phyloP scores from a whole-genome alignment of 805 yeast genomes.

The Saccharomycopsis lassenensis region DNA sequence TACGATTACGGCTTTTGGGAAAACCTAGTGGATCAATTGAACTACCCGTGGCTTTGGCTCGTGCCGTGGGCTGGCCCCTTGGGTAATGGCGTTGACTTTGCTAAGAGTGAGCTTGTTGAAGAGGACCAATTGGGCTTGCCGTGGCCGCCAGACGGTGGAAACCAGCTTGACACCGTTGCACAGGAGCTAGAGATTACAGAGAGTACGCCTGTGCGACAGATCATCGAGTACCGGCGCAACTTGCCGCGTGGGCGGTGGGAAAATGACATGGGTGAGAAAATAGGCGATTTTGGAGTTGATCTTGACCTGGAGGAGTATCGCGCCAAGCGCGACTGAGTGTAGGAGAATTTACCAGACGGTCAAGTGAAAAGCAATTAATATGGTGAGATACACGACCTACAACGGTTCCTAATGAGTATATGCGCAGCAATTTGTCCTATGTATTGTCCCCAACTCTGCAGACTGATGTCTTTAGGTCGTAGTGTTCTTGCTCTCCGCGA shows the following conservation, averaged over 20 bases:
- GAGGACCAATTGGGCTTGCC: conserved; percentile 59
- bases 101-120: conserved; percentile 39
- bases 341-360: too few species aligned
- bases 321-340: too few species aligned
- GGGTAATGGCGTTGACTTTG: conserved; percentile 49
- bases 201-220: conserved; percentile 16
- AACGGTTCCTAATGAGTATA: too few species aligned
- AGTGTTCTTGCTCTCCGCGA: too few species aligned
- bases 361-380: too few species aligned
- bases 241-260: conserved; percentile 34
- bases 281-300: conserved; percentile 86
- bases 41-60: conserved; percentile 54
- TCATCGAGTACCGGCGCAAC: conserved; percentile 2
- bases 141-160: conserved; percentile 90
- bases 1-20: conserved; percentile 57
- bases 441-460: too few species aligned
- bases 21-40: conserved; percentile 46
- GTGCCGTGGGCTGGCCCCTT: conserved; percentile 59
- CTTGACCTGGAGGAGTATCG: too few species aligned
- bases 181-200: conserved; percentile 3
- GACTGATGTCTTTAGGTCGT: too few species aligned
- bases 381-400: too few species aligned
- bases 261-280: conserved; percentile 73
- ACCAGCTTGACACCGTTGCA: conserved; percentile 23
- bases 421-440: too few species aligned